Evolutionary conservation across 2,329 filamentous ascomycete genomes (phyloP).

Genomic region (Fusarium sp.): DNA sequence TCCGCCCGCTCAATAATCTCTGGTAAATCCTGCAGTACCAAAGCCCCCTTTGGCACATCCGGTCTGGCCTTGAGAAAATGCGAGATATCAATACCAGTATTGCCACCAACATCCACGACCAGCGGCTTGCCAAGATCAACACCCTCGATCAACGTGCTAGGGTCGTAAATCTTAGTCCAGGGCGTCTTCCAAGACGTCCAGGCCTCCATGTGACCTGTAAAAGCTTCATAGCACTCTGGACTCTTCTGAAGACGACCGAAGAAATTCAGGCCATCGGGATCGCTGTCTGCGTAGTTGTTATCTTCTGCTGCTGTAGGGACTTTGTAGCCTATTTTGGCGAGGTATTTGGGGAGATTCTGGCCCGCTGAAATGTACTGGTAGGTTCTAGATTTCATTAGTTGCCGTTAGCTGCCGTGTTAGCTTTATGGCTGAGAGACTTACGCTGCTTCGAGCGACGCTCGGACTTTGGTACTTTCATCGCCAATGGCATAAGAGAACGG

Average conservation of each 20-base stretch:
- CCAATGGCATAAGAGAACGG: conserved; percentile 26
- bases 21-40: conserved; percentile 27
- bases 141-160: conserved; percentile 3
- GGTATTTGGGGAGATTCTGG: conserved; percentile 28
- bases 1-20: conserved; percentile 16
- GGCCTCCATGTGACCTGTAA: conserved; percentile 28
- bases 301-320: conserved; percentile 11
- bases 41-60: conserved; percentile 1
- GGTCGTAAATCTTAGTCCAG: conserved; percentile 30
- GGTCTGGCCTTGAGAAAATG: conserved; percentile 4
- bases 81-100: conserved; percentile 28
- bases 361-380: conserved; percentile 29
- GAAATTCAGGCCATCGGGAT: conserved; percentile 26
- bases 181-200: conserved; percentile 34
- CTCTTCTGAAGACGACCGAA: conserved; percentile 29
- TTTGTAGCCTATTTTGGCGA: conserved; percentile 18
- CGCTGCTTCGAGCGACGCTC: conserved; percentile 29
- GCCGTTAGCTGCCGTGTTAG: no score
- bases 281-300: conserved; percentile 14
- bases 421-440: not conserved
- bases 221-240: conserved; percentile 28
- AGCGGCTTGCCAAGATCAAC: conserved; percentile 13
- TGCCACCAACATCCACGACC: conserved; percentile 29
- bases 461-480: conserved; percentile 30
- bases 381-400: not conserved